A percentile compares a stretch with the other conserved stretches of the same genome.
Evolutionary conservation across 2,329 filamentous ascomycete species (phyloP).

Genomic region (Stachybotrys chartarum): DNA sequence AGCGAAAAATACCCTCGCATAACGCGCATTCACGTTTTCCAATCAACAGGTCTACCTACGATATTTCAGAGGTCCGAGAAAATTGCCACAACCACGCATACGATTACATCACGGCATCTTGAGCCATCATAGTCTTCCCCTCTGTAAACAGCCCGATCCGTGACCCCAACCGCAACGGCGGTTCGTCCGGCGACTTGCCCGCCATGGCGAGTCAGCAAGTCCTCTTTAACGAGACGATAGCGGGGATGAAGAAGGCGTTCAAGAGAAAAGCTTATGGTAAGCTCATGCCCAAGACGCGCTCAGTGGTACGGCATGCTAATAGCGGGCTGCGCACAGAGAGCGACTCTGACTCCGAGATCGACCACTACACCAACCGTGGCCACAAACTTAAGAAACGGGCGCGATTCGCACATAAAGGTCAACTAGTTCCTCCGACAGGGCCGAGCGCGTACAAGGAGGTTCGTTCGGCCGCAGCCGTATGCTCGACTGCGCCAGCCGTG

Average conservation of each 20-base stretch:
- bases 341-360: conserved; percentile 68
- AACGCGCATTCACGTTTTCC: too few relatives aligned
- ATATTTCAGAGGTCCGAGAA: background rate
- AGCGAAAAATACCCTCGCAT: background rate
- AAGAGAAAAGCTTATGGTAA: conserved; percentile 57
- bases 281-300: background rate
- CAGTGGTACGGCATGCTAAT: conserved; percentile 11
- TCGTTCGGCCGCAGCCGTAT: conserved; percentile 37
- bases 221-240: conserved; percentile 59
- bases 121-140: background rate
- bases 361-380: conserved; percentile 64
- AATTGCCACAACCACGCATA: too few relatives aligned
- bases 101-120: too few relatives aligned
- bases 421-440: conserved; percentile 58
- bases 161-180: background rate
- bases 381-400: conserved; percentile 74
- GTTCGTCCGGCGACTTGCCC: conserved; percentile 1
- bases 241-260: conserved; percentile 60
- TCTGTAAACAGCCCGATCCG: background rate
- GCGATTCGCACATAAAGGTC: conserved; percentile 62
- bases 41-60: background rate
- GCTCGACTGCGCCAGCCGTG: conserved; percentile 67
- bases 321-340: conserved; percentile 47
- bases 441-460: conserved; percentile 68
- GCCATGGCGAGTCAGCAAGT: conserved; percentile 48